Percentiles rank a stretch among this genome's conserved stretches.
Conservation (phyloP, 208 protist species). For the Endotrypanum monterogeii region DNA sequence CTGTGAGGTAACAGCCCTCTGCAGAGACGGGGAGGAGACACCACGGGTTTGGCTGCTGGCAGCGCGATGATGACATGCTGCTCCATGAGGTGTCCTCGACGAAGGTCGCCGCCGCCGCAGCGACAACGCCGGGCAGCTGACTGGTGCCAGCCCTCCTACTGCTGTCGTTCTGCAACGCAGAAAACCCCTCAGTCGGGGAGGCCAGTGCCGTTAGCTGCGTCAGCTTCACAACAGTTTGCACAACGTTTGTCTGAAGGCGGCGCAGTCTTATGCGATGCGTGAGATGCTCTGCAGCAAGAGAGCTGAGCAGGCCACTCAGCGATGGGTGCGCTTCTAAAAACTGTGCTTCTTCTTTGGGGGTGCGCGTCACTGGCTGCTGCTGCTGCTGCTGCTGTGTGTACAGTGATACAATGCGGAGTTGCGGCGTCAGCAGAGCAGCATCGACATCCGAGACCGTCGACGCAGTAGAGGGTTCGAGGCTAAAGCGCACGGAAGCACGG, state of each 20-base stretch:
- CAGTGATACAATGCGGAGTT: conserved; percentile 26
- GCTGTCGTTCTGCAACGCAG: not conserved
- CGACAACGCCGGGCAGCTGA: conserved; percentile 21
- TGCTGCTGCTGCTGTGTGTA: conserved; percentile 4
- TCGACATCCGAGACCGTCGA: not conserved
- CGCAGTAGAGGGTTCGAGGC: conserved; percentile 1
- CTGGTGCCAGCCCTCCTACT: not conserved
- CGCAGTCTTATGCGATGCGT: conserved; percentile 22
- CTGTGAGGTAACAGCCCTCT: conserved; percentile 68
- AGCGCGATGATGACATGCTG: conserved; percentile 10
- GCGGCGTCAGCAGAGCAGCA: conserved; percentile 1
- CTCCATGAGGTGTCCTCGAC: conserved; percentile 26
- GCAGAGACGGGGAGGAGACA: conserved; percentile 39
- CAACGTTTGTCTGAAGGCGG: conserved; percentile 11
- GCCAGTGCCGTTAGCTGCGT: not conserved
- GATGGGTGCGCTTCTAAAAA: conserved; percentile 21
- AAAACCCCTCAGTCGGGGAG: not conserved
- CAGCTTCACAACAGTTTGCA: conserved; percentile 20
- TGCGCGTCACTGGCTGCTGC: conserved; percentile 6
- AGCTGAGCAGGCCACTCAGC: conserved; percentile 32
- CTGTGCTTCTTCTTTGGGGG: conserved; percentile 30
- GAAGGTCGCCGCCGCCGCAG: conserved; percentile 24
- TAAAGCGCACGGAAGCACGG: conserved; percentile 21
- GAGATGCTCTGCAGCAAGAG: conserved; percentile 34
- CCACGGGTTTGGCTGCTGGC: conserved; percentile 35